Conservation (phyloP, 345 rosid genomes). For the Gossypium australe region DNA sequence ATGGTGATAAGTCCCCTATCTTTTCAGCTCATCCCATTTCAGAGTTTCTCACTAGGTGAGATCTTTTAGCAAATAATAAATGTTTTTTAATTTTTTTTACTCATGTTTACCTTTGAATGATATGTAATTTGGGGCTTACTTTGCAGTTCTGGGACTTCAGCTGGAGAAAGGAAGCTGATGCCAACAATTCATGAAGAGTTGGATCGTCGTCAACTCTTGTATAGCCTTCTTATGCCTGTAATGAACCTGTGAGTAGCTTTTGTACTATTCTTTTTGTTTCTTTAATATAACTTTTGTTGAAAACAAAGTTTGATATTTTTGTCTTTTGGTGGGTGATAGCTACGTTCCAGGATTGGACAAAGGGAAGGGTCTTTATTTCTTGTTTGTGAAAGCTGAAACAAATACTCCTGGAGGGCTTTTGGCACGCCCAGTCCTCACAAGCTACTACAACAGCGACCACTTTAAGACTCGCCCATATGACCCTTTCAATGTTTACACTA, state of each 20-base stretch:
- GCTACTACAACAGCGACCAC: constrained; percentile 82
- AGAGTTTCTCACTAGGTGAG: constrained; percentile 75
- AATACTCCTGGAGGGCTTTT: constrained; percentile 70
- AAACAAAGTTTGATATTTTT: constrained; percentile 2
- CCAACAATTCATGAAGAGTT: constrained; percentile 80
- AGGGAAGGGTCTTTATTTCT: constrained; percentile 80
- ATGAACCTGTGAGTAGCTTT: constrained; percentile 70
- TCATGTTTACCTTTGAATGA: background rate
- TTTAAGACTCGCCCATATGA: constrained; percentile 71
- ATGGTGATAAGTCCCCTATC: constrained; percentile 70
- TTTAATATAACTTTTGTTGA: background rate
- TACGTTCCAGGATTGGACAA: constrained; percentile 75
- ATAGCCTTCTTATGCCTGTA: constrained; percentile 87
- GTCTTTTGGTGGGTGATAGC: constrained; percentile 25
- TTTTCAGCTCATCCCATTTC: constrained; percentile 61
- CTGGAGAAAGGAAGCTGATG: constrained; percentile 92
- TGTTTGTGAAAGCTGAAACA: constrained; percentile 75
- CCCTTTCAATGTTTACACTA: constrained; percentile 70
- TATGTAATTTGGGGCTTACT: background rate
- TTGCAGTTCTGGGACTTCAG: constrained; percentile 89
- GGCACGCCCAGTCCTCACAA: constrained; percentile 90
- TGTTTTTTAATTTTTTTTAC: background rate
- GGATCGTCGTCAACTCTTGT: constrained; percentile 64
- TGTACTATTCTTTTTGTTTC: no score
- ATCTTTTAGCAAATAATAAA: background rate